Conservation (phyloP, 2,329 filamentous ascomycete species). For the Stylonectria norvegica region DNA sequence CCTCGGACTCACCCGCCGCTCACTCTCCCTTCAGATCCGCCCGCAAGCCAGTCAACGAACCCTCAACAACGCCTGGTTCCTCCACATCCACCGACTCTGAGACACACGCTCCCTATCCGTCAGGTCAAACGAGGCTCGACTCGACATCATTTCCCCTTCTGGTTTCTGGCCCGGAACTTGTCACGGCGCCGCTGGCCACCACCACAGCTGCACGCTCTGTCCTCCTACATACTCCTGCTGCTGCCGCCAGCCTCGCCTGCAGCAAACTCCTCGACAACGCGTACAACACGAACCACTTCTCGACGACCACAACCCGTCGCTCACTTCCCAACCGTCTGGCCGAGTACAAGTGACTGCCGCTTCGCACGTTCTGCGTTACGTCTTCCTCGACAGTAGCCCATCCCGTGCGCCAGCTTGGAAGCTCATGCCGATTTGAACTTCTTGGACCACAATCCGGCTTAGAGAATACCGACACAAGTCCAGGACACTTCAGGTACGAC, state of each 20-base stretch:
- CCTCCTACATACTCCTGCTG: slow-evolving; percentile 13
- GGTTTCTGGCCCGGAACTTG: slow-evolving; percentile 14
- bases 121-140: slow-evolving; percentile 11
- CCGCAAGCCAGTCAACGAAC: slow-evolving; percentile 16
- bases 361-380: slow-evolving; percentile 10
- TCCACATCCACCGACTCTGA: slow-evolving; percentile 20
- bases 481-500: slow-evolving; percentile 17
- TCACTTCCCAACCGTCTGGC: slow-evolving; percentile 2
- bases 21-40: slow-evolving; percentile 23
- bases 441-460: slow-evolving; percentile 1
- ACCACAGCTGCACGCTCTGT: slow-evolving; percentile 13
- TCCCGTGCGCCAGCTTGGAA: slow-evolving; percentile 1
- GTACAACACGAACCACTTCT: slow-evolving; percentile 14
- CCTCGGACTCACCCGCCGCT: slow-evolving; percentile 6
- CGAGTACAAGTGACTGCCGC: slow-evolving; percentile 12
- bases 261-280: slow-evolving; percentile 25
- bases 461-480: slow-evolving; percentile 3
- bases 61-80: slow-evolving; percentile 19
- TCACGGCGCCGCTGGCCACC: slow-evolving; percentile 7
- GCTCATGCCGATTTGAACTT: slow-evolving; percentile 9
- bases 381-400: slow-evolving; percentile 1
- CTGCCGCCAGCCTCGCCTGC: slow-evolving; percentile 26
- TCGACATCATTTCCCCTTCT: slow-evolving; percentile 18
- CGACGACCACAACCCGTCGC: slow-evolving; percentile 12
- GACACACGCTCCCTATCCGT: slow-evolving; percentile 21